A percentile compares a stretch with the other conserved stretches of the same genome.
Conservation (phyloP, 176 grass and related monocot genomes). For the Chloris gayana region DNA sequence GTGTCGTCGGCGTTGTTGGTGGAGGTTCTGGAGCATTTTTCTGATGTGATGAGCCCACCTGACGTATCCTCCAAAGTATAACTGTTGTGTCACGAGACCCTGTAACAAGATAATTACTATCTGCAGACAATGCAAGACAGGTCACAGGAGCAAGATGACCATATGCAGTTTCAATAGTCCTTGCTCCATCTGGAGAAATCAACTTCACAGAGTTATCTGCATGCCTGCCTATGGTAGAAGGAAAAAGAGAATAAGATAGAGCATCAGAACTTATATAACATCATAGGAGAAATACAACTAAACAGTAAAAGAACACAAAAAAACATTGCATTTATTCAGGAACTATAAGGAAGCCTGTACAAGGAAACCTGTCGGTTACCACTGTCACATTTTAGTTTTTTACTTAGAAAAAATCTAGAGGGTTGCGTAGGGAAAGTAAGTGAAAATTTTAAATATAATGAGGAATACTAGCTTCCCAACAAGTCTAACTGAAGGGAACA, state of each 20-base stretch:
- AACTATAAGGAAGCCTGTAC: background rate
- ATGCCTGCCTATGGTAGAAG: conserved; percentile 79
- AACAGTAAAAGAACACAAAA: conserved; percentile 20
- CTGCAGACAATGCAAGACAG: conserved; percentile 76
- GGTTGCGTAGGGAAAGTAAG: background rate
- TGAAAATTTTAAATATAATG: background rate
- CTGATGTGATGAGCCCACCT: conserved; percentile 54
- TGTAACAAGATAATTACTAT: conserved; percentile 88
- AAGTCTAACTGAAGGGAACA: conserved; percentile 15
- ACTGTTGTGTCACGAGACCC: conserved; percentile 92
- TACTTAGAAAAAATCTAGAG: conserved; percentile 21
- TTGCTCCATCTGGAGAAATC: conserved; percentile 87
- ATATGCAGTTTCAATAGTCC: conserved; percentile 86
- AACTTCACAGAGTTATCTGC: conserved; percentile 96
- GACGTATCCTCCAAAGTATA: conserved; percentile 90
- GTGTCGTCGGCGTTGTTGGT: conserved; percentile 61
- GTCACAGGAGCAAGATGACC: conserved; percentile 92
- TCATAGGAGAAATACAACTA: conserved; percentile 27
- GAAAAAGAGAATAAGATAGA: conserved; percentile 22
- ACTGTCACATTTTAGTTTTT: conserved; percentile 19
- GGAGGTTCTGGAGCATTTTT: conserved; percentile 74
- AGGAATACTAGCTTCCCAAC: conserved; percentile 18
- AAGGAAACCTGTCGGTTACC: conserved; percentile 12
- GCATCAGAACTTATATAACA: conserved; percentile 20
- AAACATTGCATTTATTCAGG: conserved; percentile 15